Evolutionary conservation across 352 stramenopile genomes (phyloP), one percentile per base, ranked within the genome.

Genomic region (Phytophthora foliorum): DNA sequence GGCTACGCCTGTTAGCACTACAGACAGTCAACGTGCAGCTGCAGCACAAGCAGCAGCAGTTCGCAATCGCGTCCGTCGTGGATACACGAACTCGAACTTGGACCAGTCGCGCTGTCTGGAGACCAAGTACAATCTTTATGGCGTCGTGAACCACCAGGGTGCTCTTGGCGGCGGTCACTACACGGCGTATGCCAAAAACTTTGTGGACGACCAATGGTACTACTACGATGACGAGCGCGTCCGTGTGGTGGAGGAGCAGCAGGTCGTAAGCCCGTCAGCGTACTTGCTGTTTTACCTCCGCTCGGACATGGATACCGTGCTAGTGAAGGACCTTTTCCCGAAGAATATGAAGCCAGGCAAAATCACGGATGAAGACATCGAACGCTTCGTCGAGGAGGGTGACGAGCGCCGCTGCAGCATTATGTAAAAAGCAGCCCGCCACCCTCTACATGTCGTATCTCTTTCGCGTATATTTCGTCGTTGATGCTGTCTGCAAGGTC

Each of bases 221-320:
- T 95, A 90, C 68, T 97, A 96, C 64, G 90, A 97, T 65, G 90
- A 97, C 63, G 88, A 96, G 72, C 88, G 89, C 31, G 89, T 96
- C 32, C 86, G 89, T 55, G 78, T 96, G 10, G 82, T 98, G 2
- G 88, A 95, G 63, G 90, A 96, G 50, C 81, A 84, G 48, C 91
- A 96, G 63, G 81, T 97, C 27, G 85, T 97, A 21, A 95, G 76
- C 19, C 76, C 88, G 29, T 92, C 89, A 1, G 91, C 92, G 22
- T 98, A 98, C 74, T 76, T 98, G 65, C 81, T 98, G 8, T 98
- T 98, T 64, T 98, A 98, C 69, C 64, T 97, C 36, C 85, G 91
- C 34, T 95, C 90, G 6, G 92, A 98, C 68, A 94, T 97, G 80
- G 86, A 94, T 57, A 78, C 76, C 51, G 77, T 89, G 27, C 65